Base-by-base conservation (phyloP, 2,329 filamentous ascomycete species). In the Aspergillus carbonarius region DNA sequence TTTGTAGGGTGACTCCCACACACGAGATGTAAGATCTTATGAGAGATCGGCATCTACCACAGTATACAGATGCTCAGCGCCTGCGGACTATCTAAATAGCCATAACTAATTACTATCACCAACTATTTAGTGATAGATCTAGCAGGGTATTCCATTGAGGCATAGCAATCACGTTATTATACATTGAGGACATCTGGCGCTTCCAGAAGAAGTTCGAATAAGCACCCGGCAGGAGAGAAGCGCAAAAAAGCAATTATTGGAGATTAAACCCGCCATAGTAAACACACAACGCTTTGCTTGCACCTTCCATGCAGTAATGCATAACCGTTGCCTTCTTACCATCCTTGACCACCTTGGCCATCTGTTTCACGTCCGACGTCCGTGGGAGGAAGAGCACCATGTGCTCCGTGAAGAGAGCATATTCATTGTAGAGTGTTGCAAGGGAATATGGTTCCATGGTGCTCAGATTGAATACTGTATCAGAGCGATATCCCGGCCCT, bases 291-390 rank as follows among this genome's bases (percentile, higher is more conserved):
- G 84, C 85, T 76, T 97, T 97, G 74, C 93, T 97, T 6, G 90
- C 90, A 12, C 92, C 92, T 67, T 90, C 83, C 79, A 96, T 91
- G 71, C 93, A 96, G 72, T 98, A 98, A 78, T 99, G 95, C 50
- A 91, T 85, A 25, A 93, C 87, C 46, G 89, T 85, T 17, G 91
- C 80, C 76, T 89, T 90, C 57, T 79, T 70, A 2, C 74, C 78
- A 5, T 77, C 73, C 3, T 76, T 70, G 2, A 78, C 76, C 10
- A 77, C 76, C 2, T 77, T 81, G 4, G 91, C 90, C 61, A 96
- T 82, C 74, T 96, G 92, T 52, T 87, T 83, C 54, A 96, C 73
- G 72, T 96, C 88, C 61, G 91, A 93, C 1, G 89, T 95, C 59
- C 96, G 83, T 1, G 96, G 95, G 17, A 99, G 80, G 70, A 90